A percentile compares a stretch with the other conserved stretches of the same genome.
Conservation (phyloP, 202 grass and related monocot species). For the Zoysia matrella region DNA sequence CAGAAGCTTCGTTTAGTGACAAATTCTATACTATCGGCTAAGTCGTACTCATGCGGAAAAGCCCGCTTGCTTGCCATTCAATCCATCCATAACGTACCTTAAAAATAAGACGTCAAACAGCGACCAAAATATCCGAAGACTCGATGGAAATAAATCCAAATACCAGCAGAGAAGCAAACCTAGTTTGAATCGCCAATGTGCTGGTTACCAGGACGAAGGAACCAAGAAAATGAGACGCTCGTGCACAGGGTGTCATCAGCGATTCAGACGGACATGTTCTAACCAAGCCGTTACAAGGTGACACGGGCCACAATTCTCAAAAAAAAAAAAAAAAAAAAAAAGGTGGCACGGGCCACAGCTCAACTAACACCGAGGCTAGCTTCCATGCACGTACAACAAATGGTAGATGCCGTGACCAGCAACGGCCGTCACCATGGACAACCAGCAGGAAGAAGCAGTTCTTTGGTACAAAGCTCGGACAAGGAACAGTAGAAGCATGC, state of each 20-base stretch:
- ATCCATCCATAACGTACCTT: not conserved
- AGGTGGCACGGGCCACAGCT: not conserved
- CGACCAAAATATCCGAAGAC: not conserved
- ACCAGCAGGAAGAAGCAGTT: not conserved
- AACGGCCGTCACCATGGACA: not conserved
- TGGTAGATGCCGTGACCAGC: not conserved
- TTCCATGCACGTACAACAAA: conserved; percentile 9
- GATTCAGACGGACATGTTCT: not conserved
- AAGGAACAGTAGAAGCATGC: too few species aligned
- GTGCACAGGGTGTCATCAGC: not conserved
- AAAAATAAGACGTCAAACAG: not conserved
- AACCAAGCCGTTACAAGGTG: not conserved
- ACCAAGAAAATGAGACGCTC: not conserved
- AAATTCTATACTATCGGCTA: not conserved
- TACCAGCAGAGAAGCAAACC: not conserved
- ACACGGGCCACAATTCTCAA: too few species aligned
- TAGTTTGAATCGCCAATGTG: not conserved
- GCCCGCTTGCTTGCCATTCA: not conserved
- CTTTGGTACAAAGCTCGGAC: not conserved
- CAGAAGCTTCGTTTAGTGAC: not conserved
- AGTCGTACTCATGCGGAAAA: not conserved
- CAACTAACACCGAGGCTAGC: not conserved
- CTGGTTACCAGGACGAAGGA: not conserved
- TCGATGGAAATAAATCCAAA: not conserved
- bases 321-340: not conserved